phyloP scores from a whole-genome alignment of 495 filamentous ascomycete genomes.

The Thozetella sp. region DNA sequence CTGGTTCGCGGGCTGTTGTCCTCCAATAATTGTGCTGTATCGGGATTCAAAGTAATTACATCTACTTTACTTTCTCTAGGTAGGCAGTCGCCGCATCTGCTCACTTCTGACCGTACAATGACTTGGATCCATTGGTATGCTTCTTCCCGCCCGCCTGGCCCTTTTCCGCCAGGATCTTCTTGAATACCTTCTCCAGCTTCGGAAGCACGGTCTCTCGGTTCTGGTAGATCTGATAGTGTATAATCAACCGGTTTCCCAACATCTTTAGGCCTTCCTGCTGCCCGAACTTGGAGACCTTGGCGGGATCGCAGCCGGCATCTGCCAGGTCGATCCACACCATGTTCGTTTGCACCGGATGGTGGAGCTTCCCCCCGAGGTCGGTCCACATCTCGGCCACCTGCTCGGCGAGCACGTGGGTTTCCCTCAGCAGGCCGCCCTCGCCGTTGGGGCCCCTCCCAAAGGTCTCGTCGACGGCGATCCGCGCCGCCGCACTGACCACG shows the following conservation, averaged over 20 bases:
- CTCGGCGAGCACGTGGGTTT: conserved; percentile 67
- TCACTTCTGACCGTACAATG: too few relatives aligned
- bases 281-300: conserved; percentile 49
- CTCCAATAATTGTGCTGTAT: too few relatives aligned
- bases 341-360: conserved; percentile 78
- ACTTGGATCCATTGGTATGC: conserved; percentile 19
- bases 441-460: conserved; percentile 65
- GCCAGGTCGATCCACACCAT: conserved; percentile 92
- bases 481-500: conserved; percentile 58
- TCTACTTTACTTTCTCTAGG: too few relatives aligned
- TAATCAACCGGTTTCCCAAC: conserved; percentile 55
- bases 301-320: conserved; percentile 36
- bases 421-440: conserved; percentile 63
- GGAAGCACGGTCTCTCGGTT: conserved; percentile 47
- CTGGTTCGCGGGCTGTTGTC: too few relatives aligned
- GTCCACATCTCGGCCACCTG: conserved; percentile 66
- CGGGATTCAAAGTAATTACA: too few relatives aligned
- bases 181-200: conserved; percentile 49
- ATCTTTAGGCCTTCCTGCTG: conserved; percentile 56
- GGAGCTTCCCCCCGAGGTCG: conserved; percentile 58
- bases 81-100: too few relatives aligned
- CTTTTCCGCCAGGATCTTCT: conserved; percentile 29
- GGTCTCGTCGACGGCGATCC: conserved; percentile 65
- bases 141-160: neutral
- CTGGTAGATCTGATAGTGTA: conserved; percentile 65